Conservation (phyloP, 148 eudicot species). For the Salicornia ramosissima region DNA sequence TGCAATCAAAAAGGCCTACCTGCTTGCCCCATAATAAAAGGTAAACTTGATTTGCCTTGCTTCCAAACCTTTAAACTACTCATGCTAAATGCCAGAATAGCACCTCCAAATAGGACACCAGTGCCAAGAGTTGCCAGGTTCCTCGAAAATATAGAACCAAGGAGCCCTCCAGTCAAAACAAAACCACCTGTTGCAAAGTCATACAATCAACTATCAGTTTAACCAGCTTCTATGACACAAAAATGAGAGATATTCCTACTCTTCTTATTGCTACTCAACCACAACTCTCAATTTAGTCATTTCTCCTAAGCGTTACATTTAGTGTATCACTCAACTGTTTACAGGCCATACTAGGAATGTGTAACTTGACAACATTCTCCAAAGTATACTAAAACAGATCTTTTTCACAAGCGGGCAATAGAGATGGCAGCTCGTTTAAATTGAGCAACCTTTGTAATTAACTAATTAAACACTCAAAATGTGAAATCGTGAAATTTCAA, state of each 20-base stretch:
- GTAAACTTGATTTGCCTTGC: slow-evolving; percentile 74
- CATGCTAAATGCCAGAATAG: slow-evolving; percentile 68
- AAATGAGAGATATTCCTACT: neutral
- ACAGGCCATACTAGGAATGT: neutral
- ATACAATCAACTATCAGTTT: slow-evolving; percentile 15
- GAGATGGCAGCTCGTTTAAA: neutral
- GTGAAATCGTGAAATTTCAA: no score
- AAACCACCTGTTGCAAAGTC: slow-evolving; percentile 57
- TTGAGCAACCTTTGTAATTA: neutral
- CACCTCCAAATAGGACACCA: slow-evolving; percentile 71
- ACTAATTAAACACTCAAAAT: neutral
- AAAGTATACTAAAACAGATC: neutral
- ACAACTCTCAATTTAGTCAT: slow-evolving; percentile 1
- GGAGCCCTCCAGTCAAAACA: slow-evolving; percentile 63
- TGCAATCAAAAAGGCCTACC: slow-evolving; percentile 37
- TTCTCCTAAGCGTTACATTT: neutral
- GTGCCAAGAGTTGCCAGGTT: slow-evolving; percentile 48
- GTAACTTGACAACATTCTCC: neutral
- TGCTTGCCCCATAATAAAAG: slow-evolving; percentile 92
- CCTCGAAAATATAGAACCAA: slow-evolving; percentile 70
- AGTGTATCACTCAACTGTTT: neutral
- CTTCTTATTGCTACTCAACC: neutral
- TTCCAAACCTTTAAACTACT: slow-evolving; percentile 80
- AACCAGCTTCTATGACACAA: neutral
- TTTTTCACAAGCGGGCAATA: neutral